Conservation (phyloP, 371 early-diverging fungal species). For the Paraphysoderma sedebokerense region DNA sequence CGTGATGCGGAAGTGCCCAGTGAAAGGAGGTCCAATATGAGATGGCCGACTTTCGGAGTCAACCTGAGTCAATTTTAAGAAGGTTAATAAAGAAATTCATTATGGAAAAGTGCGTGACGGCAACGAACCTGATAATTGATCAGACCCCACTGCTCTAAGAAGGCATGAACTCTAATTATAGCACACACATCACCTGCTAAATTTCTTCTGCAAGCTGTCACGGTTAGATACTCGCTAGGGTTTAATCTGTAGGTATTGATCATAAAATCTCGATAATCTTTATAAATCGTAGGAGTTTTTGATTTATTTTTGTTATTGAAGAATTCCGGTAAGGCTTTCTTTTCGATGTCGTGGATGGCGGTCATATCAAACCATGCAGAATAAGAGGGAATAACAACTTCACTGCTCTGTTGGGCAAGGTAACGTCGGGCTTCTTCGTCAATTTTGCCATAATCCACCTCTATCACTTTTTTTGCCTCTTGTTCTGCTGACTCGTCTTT, state of each 20-base stretch:
- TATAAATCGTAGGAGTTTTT: slow-evolving; percentile 81
- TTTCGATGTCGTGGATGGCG: slow-evolving; percentile 80
- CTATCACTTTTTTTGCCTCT: slow-evolving; percentile 1
- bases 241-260: slow-evolving; percentile 88
- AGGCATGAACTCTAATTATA: slow-evolving; percentile 92
- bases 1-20: slow-evolving; percentile 87
- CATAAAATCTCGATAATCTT: slow-evolving; percentile 96
- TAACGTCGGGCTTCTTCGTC: slow-evolving; percentile 55
- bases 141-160: slow-evolving; percentile 98
- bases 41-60: slow-evolving; percentile 87
- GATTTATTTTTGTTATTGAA: slow-evolving; percentile 76
- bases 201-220: slow-evolving; percentile 89
- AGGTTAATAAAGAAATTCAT: slow-evolving; percentile 1
- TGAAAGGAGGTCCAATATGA: slow-evolving; percentile 80
- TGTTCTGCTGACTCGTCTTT: no score
- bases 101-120: not conserved
- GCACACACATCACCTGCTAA: slow-evolving; percentile 94
- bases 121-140: slow-evolving; percentile 85
- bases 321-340: slow-evolving; percentile 84
- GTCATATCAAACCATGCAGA: slow-evolving; percentile 84
- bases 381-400: slow-evolving; percentile 64
- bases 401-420: slow-evolving; percentile 49
- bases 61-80: slow-evolving; percentile 42
- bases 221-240: slow-evolving; percentile 86
- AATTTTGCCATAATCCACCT: slow-evolving; percentile 2